Conservation (phyloP, 768 basidiomycete genomes). For the Hericium alpestre region DNA sequence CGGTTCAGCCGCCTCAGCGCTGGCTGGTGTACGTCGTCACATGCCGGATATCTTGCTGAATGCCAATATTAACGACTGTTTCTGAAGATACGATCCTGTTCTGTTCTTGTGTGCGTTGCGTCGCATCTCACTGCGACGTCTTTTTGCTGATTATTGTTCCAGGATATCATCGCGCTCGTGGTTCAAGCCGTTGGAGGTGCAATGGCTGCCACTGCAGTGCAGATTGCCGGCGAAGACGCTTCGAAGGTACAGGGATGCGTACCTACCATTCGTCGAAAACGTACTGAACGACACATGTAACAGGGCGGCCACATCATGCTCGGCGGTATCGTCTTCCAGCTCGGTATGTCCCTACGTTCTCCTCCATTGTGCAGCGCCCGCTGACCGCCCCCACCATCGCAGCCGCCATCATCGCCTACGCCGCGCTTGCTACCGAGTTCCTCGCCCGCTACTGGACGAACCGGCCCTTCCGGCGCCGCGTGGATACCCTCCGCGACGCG, state of each 20-base stretch:
- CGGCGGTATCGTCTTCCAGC: slow-evolving; percentile 19
- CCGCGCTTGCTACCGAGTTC: background rate
- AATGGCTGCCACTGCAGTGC: slow-evolving; percentile 1
- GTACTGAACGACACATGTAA: background rate
- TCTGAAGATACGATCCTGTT: slow-evolving; percentile 2
- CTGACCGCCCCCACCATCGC: background rate
- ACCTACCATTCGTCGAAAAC: background rate
- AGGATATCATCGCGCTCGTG: slow-evolving; percentile 9
- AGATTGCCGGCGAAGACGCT: background rate
- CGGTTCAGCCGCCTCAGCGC: slow-evolving; percentile 11
- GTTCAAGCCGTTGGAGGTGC: slow-evolving; percentile 5
- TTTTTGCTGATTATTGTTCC: background rate
- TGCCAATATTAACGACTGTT: background rate
- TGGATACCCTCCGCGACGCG: background rate
- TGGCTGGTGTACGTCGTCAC: slow-evolving; percentile 4
- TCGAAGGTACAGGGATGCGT: background rate
- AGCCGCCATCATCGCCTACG: background rate
- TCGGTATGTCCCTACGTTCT: slow-evolving; percentile 12
- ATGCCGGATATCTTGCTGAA: background rate
- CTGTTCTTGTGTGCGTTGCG: slow-evolving; percentile 5
- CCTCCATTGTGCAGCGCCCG: background rate
- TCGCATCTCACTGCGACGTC: background rate
- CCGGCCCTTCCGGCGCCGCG: background rate
- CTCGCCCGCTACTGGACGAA: background rate
- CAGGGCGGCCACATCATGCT: slow-evolving; percentile 22